Evolutionary conservation across 164 flowering plant species (phyloP).

Genomic region (Brasenia schreberi): DNA sequence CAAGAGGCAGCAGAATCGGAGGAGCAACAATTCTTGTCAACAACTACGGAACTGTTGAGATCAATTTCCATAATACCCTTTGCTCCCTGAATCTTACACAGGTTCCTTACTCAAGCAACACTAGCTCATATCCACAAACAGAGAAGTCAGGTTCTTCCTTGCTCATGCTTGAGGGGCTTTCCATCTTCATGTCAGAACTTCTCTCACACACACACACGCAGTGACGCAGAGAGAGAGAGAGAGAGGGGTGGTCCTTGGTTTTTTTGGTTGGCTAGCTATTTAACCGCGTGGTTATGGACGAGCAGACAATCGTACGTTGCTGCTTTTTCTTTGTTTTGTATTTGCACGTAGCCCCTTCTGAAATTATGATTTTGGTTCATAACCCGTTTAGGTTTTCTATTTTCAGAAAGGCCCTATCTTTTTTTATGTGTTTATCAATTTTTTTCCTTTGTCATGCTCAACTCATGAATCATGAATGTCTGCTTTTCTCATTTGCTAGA

Average conservation of each 20-base stretch:
- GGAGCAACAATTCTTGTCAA: not conserved
- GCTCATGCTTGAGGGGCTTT: not conserved
- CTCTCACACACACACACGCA: not conserved
- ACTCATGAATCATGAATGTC: too few species aligned
- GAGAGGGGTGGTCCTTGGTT: not conserved
- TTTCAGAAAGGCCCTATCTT: too few species aligned
- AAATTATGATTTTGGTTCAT: too few species aligned
- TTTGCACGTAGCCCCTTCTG: not conserved
- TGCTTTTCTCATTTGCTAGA: too few species aligned
- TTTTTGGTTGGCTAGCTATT: not conserved
- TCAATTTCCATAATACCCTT: conserved; percentile 74
- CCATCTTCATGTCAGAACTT: not conserved
- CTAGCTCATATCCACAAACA: not conserved
- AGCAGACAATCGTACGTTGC: not conserved
- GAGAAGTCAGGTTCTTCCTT: not conserved
- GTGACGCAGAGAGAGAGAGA: not conserved
- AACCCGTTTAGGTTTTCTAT: too few species aligned
- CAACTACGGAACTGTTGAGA: conserved; percentile 31
- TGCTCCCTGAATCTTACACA: not conserved
- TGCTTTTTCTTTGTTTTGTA: not conserved
- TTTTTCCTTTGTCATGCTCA: too few species aligned
- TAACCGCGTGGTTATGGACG: not conserved
- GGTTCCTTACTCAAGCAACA: not conserved
- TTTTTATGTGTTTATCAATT: too few species aligned
- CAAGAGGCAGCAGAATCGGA: not conserved